These are phyloP conservation scores for Aspergillus brunneoviolaceus DNA, from an alignment of 2,329 filamentous ascomycete genomes.

Conservation along the genomic window DNA sequence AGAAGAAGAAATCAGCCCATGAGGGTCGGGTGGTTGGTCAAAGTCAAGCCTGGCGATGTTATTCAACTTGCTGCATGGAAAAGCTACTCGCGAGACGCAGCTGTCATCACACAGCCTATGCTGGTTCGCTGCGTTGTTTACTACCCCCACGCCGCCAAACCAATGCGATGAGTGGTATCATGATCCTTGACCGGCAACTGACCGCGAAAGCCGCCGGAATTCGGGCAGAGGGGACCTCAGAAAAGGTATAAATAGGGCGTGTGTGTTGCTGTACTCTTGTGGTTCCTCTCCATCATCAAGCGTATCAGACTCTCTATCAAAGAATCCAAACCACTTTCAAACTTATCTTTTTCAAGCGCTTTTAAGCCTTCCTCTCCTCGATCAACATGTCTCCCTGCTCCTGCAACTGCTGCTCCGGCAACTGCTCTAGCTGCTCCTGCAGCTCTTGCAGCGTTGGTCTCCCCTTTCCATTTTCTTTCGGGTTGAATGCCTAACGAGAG, in stretches of 20 bases:
- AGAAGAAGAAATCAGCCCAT: background rate
- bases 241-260: conserved; percentile 4
- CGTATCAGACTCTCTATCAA: background rate
- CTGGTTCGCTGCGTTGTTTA: background rate
- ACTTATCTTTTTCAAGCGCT: background rate
- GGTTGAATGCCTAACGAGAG: background rate
- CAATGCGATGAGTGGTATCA: background rate
- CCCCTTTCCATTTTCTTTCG: background rate
- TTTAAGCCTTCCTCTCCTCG: background rate
- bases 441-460: conserved; percentile 10
- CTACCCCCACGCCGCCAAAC: background rate
- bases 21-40: background rate
- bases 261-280: background rate
- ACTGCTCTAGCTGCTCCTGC: conserved; percentile 14
- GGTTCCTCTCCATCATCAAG: background rate
- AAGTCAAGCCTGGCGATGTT: background rate
- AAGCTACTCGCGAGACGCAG: background rate
- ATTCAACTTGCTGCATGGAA: background rate
- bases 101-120: background rate
- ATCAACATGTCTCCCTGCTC: conserved; percentile 15
- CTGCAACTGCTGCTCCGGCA: conserved; percentile 14
- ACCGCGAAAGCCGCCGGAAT: background rate
- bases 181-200: background rate
- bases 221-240: background rate
- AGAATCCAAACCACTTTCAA: background rate